A percentile compares a stretch with the other conserved stretches of the same genome.
Conservation (phyloP, 2,329 filamentous ascomycete genomes). For the Cytospora schulzeri region DNA sequence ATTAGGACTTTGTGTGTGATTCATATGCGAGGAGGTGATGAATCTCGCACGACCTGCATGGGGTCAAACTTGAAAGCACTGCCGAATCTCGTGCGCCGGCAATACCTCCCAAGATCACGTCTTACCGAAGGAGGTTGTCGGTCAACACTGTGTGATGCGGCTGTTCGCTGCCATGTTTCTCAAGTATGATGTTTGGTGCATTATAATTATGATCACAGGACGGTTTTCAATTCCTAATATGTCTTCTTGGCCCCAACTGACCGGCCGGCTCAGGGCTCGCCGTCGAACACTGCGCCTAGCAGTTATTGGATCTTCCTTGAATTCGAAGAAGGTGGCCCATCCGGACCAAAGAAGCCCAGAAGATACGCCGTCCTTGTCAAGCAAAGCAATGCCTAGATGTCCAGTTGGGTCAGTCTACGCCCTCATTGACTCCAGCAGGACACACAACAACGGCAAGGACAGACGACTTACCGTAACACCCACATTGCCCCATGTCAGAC, state of each 20-base stretch:
- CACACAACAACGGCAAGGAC: neutral
- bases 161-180: neutral
- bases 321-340: constrained; percentile 32
- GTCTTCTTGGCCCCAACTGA: neutral
- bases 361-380: constrained; percentile 60
- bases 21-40: neutral
- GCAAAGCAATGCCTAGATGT: constrained; percentile 53
- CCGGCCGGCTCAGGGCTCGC: neutral
- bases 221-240: neutral
- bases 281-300: neutral
- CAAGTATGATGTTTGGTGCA: neutral
- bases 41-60: neutral
- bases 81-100: constrained; percentile 7
- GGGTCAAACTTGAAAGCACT: neutral
- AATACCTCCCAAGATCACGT: neutral
- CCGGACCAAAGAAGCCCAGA: constrained; percentile 59
- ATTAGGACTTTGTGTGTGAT: neutral
- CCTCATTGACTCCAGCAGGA: neutral
- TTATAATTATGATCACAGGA: neutral
- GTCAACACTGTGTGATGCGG: neutral
- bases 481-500: constrained; percentile 74
- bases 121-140: neutral
- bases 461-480: constrained; percentile 57
- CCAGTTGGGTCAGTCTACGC: constrained; percentile 13
- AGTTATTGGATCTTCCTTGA: constrained; percentile 31